A percentile compares a stretch with the other conserved stretches of the same genome.
phyloP scores from a whole-genome alignment of 768 basidiomycete genomes.

The Cystofilobasidium capitatum region DNA sequence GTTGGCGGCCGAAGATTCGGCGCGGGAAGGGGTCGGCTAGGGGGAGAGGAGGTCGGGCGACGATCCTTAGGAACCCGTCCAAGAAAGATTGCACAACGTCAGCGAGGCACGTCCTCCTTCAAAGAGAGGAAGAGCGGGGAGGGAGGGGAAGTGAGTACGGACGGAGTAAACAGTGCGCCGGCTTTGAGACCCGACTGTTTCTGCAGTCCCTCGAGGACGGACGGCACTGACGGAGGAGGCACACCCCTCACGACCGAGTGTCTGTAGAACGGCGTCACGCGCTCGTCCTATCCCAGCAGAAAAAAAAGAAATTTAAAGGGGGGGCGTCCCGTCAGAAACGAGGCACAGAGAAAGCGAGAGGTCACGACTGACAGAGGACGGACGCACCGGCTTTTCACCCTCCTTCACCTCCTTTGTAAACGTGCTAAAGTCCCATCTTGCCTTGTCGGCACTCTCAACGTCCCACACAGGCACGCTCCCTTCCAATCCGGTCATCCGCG shows the following conservation, averaged over 20 bases:
- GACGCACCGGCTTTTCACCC: not conserved
- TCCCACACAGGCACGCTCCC: conserved; percentile 48
- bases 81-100: not conserved
- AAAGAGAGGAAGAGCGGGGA: not conserved
- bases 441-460: not conserved
- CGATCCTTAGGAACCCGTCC: not conserved
- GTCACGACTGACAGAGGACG: not conserved
- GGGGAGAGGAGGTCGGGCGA: not conserved
- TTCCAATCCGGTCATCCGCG: conserved; percentile 50
- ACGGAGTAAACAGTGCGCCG: conserved; percentile 4
- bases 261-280: conserved; percentile 17
- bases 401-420: not conserved
- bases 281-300: not conserved
- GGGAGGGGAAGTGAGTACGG: not conserved
- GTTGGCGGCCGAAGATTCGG: not conserved
- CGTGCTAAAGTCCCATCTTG: conserved; percentile 14
- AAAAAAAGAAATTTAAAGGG: not conserved
- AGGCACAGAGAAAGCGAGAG: not conserved
- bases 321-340: not conserved
- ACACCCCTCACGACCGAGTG: conserved; percentile 18
- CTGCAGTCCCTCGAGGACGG: conserved; percentile 8
- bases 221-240: not conserved
- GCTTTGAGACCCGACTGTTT: conserved; percentile 14
- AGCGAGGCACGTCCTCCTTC: too few species aligned
- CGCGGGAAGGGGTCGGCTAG: not conserved